A percentile compares a stretch with the other conserved stretches of the same genome.
These are phyloP conservation scores for Hortaea werneckii DNA, from an alignment of 2,329 filamentous ascomycete species.

Conservation along the genomic window DNA sequence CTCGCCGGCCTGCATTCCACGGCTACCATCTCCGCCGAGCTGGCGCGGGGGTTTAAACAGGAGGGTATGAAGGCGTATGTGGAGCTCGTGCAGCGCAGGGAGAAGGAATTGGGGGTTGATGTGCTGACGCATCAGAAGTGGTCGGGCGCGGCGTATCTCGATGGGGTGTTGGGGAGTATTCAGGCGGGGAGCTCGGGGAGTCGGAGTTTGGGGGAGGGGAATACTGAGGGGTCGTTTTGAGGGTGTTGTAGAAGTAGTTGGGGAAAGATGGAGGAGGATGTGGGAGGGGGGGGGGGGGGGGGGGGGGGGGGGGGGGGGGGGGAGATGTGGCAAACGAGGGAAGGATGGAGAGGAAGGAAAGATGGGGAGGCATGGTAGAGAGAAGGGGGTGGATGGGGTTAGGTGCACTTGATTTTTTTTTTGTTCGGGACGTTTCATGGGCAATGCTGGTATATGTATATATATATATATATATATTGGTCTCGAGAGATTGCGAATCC, in stretches of 20 bases:
- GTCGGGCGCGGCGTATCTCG: slow-evolving; percentile 66
- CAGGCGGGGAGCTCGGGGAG: slow-evolving; percentile 83
- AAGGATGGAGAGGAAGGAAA: too few relatives aligned
- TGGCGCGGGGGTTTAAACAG: slow-evolving; percentile 72
- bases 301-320: too few relatives aligned
- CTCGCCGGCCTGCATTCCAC: slow-evolving; percentile 55
- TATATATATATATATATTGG: too few relatives aligned
- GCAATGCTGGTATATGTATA: too few relatives aligned
- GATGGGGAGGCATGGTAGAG: too few relatives aligned
- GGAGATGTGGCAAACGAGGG: too few relatives aligned
- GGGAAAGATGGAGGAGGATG: too few relatives aligned
- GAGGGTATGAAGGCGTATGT: slow-evolving; percentile 97
- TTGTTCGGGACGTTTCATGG: too few relatives aligned
- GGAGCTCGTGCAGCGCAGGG: slow-evolving; percentile 76
- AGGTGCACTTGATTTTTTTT: too few relatives aligned
- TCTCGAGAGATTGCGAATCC: too few relatives aligned
- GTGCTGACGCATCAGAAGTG: slow-evolving; percentile 93
- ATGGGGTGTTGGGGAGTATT: slow-evolving; percentile 80
- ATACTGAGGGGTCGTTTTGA: slow-evolving; percentile 58
- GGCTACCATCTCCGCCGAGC: slow-evolving; percentile 58
- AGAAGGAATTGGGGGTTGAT: slow-evolving; percentile 85
- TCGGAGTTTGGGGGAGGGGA: slow-evolving; percentile 90
- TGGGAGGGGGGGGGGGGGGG: too few relatives aligned
- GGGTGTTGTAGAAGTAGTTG: not conserved
- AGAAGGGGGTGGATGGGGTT: too few relatives aligned